These are phyloP conservation scores for Coemansia sp. DNA, from an alignment of 192 early-diverging fungal species.

Conservation along the genomic window DNA sequence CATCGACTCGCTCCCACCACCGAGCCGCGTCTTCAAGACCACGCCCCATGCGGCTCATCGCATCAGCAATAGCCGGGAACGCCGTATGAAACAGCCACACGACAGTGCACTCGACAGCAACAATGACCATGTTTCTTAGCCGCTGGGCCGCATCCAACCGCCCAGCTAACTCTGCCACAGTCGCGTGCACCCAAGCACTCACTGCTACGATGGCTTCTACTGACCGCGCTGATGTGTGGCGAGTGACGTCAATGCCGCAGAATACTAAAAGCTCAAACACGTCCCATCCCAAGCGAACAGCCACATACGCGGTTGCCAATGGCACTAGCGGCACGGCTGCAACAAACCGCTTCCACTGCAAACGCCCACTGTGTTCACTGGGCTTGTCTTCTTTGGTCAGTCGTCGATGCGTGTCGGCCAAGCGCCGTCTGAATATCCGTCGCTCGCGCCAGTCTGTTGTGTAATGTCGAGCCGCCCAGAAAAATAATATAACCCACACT, in stretches of 20 bases:
- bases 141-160: conserved; percentile 25
- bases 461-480: conserved; percentile 32
- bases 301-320: conserved; percentile 44
- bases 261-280: conserved; percentile 49
- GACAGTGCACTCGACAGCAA: conserved; percentile 29
- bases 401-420: conserved; percentile 25
- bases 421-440: conserved; percentile 33
- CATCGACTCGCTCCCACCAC: conserved; percentile 40
- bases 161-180: background rate
- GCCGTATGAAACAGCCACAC: conserved; percentile 34
- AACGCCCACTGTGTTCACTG: background rate
- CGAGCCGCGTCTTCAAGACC: background rate
- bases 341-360: conserved; percentile 43
- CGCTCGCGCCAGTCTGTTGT: conserved; percentile 51
- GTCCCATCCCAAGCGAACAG: conserved; percentile 38
- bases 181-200: background rate
- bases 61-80: conserved; percentile 22
- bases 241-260: conserved; percentile 31
- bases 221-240: background rate
- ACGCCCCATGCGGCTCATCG: background rate
- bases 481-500: conserved; percentile 17
- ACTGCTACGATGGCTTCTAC: background rate
- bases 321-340: conserved; percentile 48
- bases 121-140: conserved; percentile 13
- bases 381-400: conserved; percentile 6